These are phyloP conservation scores for Fusarium zealandicum DNA, from an alignment of 2,329 filamentous ascomycete genomes.

Conservation along the genomic window DNA sequence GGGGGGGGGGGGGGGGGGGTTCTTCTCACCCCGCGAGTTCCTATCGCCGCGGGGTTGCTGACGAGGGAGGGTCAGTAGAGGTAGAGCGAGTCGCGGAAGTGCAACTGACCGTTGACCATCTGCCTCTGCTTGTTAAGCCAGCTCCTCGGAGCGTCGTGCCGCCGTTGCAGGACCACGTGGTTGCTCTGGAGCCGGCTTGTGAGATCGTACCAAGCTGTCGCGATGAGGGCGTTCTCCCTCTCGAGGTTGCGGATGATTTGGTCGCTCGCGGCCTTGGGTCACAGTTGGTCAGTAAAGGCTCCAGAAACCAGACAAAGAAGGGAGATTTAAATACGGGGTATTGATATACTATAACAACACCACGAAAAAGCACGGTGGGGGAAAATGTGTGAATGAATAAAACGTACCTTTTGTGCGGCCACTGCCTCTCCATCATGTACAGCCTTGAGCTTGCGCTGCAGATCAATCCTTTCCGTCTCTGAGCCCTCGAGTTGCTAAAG, in stretches of 20 bases:
- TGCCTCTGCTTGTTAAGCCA: slow-evolving; percentile 86
- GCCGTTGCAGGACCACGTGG: slow-evolving; percentile 77
- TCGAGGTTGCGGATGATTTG: slow-evolving; percentile 72
- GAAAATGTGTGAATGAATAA: slow-evolving; percentile 12
- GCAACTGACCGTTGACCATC: slow-evolving; percentile 67
- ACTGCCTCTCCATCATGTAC: slow-evolving; percentile 58
- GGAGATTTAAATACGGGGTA: not conserved
- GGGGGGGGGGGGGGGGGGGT: too few species aligned
- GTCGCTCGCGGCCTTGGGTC: slow-evolving; percentile 56
- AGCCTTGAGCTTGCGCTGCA: slow-evolving; percentile 62
- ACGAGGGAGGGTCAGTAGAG: slow-evolving; percentile 52
- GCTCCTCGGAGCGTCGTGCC: slow-evolving; percentile 77
- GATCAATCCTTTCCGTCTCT: slow-evolving; percentile 63
- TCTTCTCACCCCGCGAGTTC: slow-evolving; percentile 48
- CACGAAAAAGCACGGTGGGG: not conserved
- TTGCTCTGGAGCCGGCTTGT: slow-evolving; percentile 82
- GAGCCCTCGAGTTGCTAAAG: slow-evolving; percentile 64
- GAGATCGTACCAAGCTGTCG: slow-evolving; percentile 87
- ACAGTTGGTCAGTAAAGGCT: slow-evolving; percentile 22
- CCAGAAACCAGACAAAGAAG: not conserved
- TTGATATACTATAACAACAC: not conserved
- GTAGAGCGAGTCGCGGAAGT: slow-evolving; percentile 52
- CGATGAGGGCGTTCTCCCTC: slow-evolving; percentile 79
- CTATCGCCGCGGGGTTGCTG: slow-evolving; percentile 58
- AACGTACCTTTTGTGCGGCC: slow-evolving; percentile 61